Conservation (phyloP, 768 basidiomycete genomes). For the Auriscalpium vulgare region DNA sequence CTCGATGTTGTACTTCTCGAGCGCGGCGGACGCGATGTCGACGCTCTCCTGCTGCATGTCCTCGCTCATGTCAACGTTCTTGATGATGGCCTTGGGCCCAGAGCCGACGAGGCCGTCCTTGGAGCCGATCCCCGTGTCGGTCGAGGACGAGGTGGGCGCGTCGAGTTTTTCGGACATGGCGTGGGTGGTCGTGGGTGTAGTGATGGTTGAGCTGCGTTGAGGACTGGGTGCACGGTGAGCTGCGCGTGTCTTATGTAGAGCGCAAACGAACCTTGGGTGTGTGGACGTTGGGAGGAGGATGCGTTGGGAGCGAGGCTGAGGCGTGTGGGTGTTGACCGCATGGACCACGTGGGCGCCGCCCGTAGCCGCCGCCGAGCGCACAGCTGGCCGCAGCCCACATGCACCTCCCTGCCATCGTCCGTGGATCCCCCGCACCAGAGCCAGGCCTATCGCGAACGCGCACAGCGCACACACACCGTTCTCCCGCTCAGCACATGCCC, state of each 20-base stretch:
- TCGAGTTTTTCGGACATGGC: constrained; percentile 41
- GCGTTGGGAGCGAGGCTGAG: too few relatives aligned
- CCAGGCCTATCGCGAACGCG: too few relatives aligned
- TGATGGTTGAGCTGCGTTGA: neutral
- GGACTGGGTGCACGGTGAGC: neutral
- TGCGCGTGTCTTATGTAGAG: neutral
- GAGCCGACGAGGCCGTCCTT: constrained; percentile 22
- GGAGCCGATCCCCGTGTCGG: constrained; percentile 39
- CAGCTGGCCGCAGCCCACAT: too few relatives aligned
- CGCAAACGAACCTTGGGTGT: too few relatives aligned
- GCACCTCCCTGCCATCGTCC: too few relatives aligned
- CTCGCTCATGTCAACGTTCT: constrained; percentile 94
- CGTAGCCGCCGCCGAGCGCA: too few relatives aligned
- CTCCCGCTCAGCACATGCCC: too few relatives aligned
- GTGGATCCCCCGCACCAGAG: too few relatives aligned
- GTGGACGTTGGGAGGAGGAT: too few relatives aligned
- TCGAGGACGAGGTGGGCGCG: constrained; percentile 47
- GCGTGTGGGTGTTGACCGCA: too few relatives aligned
- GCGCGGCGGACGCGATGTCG: constrained; percentile 75
- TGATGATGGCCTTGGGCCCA: constrained; percentile 82
- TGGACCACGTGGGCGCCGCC: too few relatives aligned
- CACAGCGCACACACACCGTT: too few relatives aligned
- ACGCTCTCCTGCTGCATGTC: constrained; percentile 95
- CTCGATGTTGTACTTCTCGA: constrained; percentile 91
- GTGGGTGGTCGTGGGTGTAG: neutral